These are phyloP conservation scores for Drechslerella stenobrocha DNA, from an alignment of 2,329 filamentous ascomycete species.

Conservation along the genomic window DNA sequence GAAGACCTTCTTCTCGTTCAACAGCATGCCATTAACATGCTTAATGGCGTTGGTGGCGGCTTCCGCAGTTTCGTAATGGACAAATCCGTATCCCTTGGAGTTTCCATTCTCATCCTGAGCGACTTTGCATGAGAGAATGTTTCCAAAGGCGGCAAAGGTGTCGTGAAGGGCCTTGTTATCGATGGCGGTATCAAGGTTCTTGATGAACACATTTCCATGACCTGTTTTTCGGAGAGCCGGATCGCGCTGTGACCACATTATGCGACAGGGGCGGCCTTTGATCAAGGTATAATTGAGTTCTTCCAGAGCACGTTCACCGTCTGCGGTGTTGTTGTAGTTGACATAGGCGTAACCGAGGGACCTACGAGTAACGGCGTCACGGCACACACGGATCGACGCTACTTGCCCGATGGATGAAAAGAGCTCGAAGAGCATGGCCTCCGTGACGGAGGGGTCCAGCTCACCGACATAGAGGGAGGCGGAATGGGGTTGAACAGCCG, in stretches of 20 bases:
- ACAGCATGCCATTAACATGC: conserved; percentile 98
- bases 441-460: conserved; percentile 94
- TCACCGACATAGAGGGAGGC: conserved; percentile 99
- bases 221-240: conserved; percentile 98
- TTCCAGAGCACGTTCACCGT: conserved; percentile 97
- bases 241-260: conserved; percentile 99
- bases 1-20: conserved; percentile 99
- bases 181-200: conserved; percentile 97
- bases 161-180: conserved; percentile 99
- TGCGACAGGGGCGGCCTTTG: conserved; percentile 97
- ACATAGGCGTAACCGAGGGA: conserved; percentile 99
- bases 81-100: conserved; percentile 99
- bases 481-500: conserved; percentile 72
- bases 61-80: conserved; percentile 99
- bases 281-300: conserved; percentile 99
- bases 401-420: conserved; percentile 99
- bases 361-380: conserved; percentile 96
- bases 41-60: conserved; percentile 96
- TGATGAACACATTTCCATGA: conserved; percentile 99
- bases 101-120: conserved; percentile 94
- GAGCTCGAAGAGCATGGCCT: conserved; percentile 99
- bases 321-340: conserved; percentile 97
- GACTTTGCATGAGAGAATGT: conserved; percentile 99
- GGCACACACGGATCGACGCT: conserved; percentile 98
- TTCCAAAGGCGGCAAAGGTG: conserved; percentile 97